A percentile compares a stretch with the other conserved stretches of the same genome.
phyloP scores from a whole-genome alignment of 2,329 filamentous ascomycete genomes.

The Purpureocillium takamizusanense region DNA sequence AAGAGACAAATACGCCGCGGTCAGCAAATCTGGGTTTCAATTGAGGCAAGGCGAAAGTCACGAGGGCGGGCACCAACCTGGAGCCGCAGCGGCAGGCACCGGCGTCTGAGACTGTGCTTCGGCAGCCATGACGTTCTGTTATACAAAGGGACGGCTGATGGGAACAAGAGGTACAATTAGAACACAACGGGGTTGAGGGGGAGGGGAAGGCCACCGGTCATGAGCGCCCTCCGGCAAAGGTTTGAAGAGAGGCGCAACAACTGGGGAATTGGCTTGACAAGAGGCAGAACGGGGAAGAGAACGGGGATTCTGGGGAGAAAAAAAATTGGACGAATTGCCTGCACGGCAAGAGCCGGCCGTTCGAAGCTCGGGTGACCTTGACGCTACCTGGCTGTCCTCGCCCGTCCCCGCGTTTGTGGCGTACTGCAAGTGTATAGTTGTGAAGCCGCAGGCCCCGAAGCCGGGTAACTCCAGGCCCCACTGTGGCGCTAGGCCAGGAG shows the following conservation, averaged over 20 bases:
- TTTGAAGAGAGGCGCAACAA: constrained; percentile 11
- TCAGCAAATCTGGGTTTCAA: constrained; percentile 1
- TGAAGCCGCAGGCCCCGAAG: constrained; percentile 3
- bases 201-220: constrained; percentile 14
- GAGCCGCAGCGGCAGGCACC: constrained; percentile 15
- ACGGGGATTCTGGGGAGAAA: constrained; percentile 13
- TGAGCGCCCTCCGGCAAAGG: constrained; percentile 15
- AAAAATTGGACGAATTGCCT: constrained; percentile 19
- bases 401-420: not conserved
- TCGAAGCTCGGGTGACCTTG: constrained; percentile 4
- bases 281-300: constrained; percentile 7
- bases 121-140: constrained; percentile 17
- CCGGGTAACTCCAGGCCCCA: not conserved
- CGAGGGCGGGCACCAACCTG: constrained; percentile 7
- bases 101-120: constrained; percentile 11
- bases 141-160: not conserved
- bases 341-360: constrained; percentile 18
- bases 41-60: not conserved
- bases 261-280: constrained; percentile 10
- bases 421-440: constrained; percentile 2
- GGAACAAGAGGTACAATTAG: constrained; percentile 8
- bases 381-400: constrained; percentile 3
- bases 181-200: constrained; percentile 10
- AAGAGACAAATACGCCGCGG: not conserved
- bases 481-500: constrained; percentile 14